Conservation (phyloP, 495 filamentous ascomycete species). For the Talaromyces adpressus region DNA sequence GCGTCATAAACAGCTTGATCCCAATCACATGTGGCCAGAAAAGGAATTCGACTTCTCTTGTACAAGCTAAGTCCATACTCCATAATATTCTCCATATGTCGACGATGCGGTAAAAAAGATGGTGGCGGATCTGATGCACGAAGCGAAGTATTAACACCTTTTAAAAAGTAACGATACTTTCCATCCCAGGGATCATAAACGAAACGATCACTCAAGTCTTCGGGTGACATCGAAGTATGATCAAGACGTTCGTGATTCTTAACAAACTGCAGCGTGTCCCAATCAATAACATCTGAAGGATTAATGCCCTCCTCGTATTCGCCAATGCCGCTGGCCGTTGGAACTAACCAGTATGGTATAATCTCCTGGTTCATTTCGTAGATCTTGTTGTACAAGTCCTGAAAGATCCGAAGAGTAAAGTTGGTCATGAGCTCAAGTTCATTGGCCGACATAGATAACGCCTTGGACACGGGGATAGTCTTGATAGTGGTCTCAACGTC, state of each 20-base stretch:
- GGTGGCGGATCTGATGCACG: conserved; percentile 49
- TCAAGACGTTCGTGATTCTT: conserved; percentile 40
- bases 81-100: conserved; percentile 54
- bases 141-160: conserved; percentile 28
- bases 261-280: conserved; percentile 50
- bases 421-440: conserved; percentile 46
- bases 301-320: conserved; percentile 11
- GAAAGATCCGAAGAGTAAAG: conserved; percentile 71
- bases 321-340: conserved; percentile 28
- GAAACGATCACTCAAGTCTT: conserved; percentile 56
- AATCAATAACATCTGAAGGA: conserved; percentile 52
- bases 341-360: conserved; percentile 83
- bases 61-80: conserved; percentile 57
- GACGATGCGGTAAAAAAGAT: conserved; percentile 35
- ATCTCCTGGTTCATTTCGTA: conserved; percentile 56
- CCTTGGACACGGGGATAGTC: conserved; percentile 26
- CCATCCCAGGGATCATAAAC: conserved; percentile 73
- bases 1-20: conserved; percentile 75
- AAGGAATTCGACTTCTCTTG: conserved; percentile 40
- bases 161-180: conserved; percentile 40
- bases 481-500: conserved; percentile 52
- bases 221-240: conserved; percentile 49
- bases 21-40: conserved; percentile 38
- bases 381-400: conserved; percentile 84
- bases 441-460: conserved; percentile 32